Evolutionary conservation across 345 rosid genomes (phyloP).

Genomic region (Erysimum cheiranthoides): DNA sequence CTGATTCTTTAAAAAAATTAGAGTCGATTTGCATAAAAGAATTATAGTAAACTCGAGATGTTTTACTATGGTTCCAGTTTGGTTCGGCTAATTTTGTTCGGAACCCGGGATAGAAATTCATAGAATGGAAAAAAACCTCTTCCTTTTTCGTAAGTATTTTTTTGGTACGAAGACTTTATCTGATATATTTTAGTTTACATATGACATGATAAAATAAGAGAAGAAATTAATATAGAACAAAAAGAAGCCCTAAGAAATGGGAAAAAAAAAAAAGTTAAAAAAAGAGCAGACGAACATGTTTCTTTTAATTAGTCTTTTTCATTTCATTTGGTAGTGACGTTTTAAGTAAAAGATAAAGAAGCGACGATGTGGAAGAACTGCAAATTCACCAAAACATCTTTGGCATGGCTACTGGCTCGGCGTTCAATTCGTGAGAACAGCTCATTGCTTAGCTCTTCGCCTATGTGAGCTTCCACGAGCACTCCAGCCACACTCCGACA

Average conservation of each 20-base stretch:
- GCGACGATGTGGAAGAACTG: conserved; percentile 91
- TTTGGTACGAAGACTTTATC: conserved; percentile 4
- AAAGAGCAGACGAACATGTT: conserved; percentile 23
- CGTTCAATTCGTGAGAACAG: conserved; percentile 65
- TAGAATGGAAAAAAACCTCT: conserved; percentile 15
- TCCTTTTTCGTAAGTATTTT: neutral
- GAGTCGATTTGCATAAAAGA: neutral
- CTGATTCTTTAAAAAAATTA: neutral
- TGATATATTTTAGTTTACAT: conserved; percentile 34
- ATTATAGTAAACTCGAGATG: neutral
- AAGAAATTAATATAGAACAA: neutral
- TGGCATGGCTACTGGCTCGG: conserved; percentile 71
- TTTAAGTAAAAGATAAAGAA: conserved; percentile 65
- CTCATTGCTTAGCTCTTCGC: conserved; percentile 75
- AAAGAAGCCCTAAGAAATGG: neutral
- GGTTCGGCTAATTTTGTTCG: conserved; percentile 7
- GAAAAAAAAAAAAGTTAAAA: neutral
- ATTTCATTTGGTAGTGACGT: conserved; percentile 10
- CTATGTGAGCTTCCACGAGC: conserved; percentile 91
- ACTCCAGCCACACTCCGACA: conserved; percentile 90
- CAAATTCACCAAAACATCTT: conserved; percentile 74
- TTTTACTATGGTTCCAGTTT: conserved; percentile 10
- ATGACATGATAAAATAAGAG: conserved; percentile 19
- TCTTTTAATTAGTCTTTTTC: conserved; percentile 12
- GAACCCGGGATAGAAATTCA: conserved; percentile 9